Evolutionary conservation across 768 basidiomycete species (phyloP), one percentile per base, ranked within the genome.

Genomic region (Lentinula lateritia): DNA sequence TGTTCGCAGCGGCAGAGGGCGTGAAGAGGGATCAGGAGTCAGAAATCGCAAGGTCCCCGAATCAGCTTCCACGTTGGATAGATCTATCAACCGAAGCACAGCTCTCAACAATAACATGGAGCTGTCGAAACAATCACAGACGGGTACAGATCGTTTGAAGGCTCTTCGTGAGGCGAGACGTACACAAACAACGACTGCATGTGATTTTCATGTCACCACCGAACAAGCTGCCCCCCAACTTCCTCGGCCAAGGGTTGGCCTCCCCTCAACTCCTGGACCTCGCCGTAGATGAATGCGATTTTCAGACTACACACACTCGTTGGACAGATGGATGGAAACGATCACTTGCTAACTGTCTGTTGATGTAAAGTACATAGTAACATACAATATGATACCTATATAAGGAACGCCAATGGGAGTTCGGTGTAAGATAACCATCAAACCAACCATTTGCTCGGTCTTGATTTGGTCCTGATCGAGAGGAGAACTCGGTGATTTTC

Each of bases 121-220:
- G 20, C 46, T n/a, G 9, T 48, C 8, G 6, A 20, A 48, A 48
- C 46, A 48, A 48, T 6, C 9, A 7, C 38, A 76, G 8, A 78
- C 71, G 64, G 77, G 79, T 6, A 72, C 74, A 1, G 75, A 83
- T 62, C 78, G 83, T 38, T 69, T 85, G 56, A 81, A 76, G 67
- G 80, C 79, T 18, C 62, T 84, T 20, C 75, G 84, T 20, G 82
- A 83, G 61, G 80, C 78, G 32, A 82, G 78, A 68, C 78, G 80
- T 10, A 7, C 50, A 23, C 50, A 32, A 15, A 69, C 66, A 18
- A 74, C 20, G 16, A 34, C 45, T 59, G 8, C 38, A 6, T 32
- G 32, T 34, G 42, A 58, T 28, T 32, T 28, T 10, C 35, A 41
- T 32, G 32, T 54, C 15, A 6, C 16, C 28, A 13, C 36, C 35